A percentile compares a stretch with the other conserved stretches of the same genome.
phyloP scores from a whole-genome alignment of 352 stramenopile species.

The Pythium angustatum region DNA sequence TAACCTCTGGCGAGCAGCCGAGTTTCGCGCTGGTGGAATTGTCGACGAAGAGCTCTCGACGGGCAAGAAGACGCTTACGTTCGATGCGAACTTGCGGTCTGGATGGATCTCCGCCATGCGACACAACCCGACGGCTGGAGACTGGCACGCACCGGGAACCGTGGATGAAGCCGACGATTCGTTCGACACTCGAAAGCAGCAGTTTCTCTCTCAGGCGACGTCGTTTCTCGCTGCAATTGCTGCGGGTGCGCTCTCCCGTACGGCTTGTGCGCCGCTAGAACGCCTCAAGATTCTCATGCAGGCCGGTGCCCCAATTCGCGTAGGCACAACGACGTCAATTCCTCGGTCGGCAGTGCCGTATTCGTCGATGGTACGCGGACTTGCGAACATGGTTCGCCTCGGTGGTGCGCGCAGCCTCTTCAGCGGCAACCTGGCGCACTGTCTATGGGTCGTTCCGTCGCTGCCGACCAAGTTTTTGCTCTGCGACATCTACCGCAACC shows the following conservation, averaged over 20 bases:
- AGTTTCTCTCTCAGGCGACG: conserved; percentile 40
- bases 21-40: conserved; percentile 53
- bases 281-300: conserved; percentile 86
- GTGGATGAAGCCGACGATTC: conserved; percentile 19
- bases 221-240: conserved; percentile 68
- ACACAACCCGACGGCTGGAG: conserved; percentile 60
- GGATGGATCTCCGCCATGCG: conserved; percentile 76
- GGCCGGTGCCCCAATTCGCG: conserved; percentile 30
- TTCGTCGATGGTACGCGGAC: conserved; percentile 44
- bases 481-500: conserved; percentile 66
- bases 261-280: conserved; percentile 71
- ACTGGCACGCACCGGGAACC: conserved; percentile 48
- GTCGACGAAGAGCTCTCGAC: conserved; percentile 31
- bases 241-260: conserved; percentile 60
- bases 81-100: conserved; percentile 71
- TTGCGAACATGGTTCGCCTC: conserved; percentile 73
- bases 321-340: not conserved
- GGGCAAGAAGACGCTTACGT: conserved; percentile 50
- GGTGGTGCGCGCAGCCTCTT: conserved; percentile 62
- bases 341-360: conserved; percentile 36
- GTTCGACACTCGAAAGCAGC: conserved; percentile 27
- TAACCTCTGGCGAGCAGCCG: conserved; percentile 64
- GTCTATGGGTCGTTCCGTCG: conserved; percentile 79
- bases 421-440: conserved; percentile 80
- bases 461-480: conserved; percentile 80